Conservation (phyloP, 2,329 filamentous ascomycete genomes). For the Pseudocercospora cruenta region DNA sequence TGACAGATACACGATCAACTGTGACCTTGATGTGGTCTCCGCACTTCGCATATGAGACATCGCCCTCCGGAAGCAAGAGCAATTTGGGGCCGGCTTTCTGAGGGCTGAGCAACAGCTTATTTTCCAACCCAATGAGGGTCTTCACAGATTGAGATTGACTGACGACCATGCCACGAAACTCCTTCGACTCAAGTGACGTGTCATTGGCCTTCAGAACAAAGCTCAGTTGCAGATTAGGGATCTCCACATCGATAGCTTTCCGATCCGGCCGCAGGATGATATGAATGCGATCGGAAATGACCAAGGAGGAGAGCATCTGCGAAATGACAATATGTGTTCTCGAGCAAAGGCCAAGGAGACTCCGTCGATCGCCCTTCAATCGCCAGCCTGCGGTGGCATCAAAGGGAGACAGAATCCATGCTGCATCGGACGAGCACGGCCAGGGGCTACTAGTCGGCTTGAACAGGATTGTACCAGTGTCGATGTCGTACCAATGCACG, state of each 20-base stretch:
- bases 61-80: slow-evolving; percentile 52
- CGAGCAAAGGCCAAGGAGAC: slow-evolving; percentile 18
- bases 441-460: no score
- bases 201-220: slow-evolving; percentile 23
- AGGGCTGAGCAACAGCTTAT: slow-evolving; percentile 58
- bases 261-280: slow-evolving; percentile 11
- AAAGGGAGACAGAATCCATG: slow-evolving; percentile 40
- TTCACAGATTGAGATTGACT: slow-evolving; percentile 63
- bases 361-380: slow-evolving; percentile 10
- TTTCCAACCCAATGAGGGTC: slow-evolving; percentile 62
- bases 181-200: slow-evolving; percentile 3
- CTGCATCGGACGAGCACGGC: slow-evolving; percentile 55
- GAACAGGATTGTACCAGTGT: no score
- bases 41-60: slow-evolving; percentile 36
- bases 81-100: slow-evolving; percentile 47
- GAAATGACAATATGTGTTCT: slow-evolving; percentile 52
- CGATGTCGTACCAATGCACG: no score
- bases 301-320: slow-evolving; percentile 50
- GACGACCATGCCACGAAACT: slow-evolving; percentile 20
- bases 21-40: slow-evolving; percentile 51
- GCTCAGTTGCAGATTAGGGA: slow-evolving; percentile 29
- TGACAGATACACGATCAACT: slow-evolving; percentile 46
- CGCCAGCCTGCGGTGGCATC: slow-evolving; percentile 44
- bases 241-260: slow-evolving; percentile 21
- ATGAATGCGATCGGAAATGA: slow-evolving; percentile 18